phyloP scores from a whole-genome alignment of 2,329 filamentous ascomycete species.

The Fusarium sp. region DNA sequence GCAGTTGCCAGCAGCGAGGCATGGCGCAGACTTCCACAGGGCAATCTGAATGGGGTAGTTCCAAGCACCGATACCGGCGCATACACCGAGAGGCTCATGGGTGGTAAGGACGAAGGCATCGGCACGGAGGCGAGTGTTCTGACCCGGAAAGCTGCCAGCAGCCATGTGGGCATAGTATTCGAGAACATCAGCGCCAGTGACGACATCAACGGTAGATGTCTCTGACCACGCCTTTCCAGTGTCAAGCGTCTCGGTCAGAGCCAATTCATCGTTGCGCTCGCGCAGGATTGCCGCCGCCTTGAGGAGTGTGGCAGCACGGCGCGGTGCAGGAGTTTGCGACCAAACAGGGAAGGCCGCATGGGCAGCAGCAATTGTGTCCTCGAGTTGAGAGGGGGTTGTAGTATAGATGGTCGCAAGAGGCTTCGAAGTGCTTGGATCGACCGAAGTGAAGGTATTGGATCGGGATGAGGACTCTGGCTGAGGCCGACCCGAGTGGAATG shows the following conservation, averaged over 20 bases:
- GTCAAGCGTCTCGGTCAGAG: slow-evolving; percentile 83
- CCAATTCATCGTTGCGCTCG: slow-evolving; percentile 82
- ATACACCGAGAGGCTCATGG: slow-evolving; percentile 85
- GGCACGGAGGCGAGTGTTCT: slow-evolving; percentile 78
- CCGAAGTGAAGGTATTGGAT: slow-evolving; percentile 73
- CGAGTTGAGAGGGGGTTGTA: slow-evolving; percentile 74
- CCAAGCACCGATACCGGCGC: slow-evolving; percentile 89
- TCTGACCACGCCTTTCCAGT: slow-evolving; percentile 89
- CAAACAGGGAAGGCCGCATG: slow-evolving; percentile 78
- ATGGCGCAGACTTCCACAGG: slow-evolving; percentile 89
- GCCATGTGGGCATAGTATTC: slow-evolving; percentile 89
- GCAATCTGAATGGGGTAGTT: slow-evolving; percentile 94
- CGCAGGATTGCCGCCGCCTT: slow-evolving; percentile 80
- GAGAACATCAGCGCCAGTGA: slow-evolving; percentile 85
- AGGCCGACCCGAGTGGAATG: slow-evolving; percentile 80
- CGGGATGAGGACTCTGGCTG: slow-evolving; percentile 69
- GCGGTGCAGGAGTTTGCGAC: slow-evolving; percentile 80
- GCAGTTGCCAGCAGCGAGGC: slow-evolving; percentile 86
- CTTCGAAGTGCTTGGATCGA: slow-evolving; percentile 79
- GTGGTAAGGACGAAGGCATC: slow-evolving; percentile 87
- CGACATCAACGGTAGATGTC: slow-evolving; percentile 85
- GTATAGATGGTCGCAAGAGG: slow-evolving; percentile 78
- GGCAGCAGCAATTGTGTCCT: slow-evolving; percentile 79
- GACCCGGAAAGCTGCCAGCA: slow-evolving; percentile 83
- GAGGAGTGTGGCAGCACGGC: slow-evolving; percentile 82